phyloP scores from a whole-genome alignment of 345 rosid genomes.

The Hypericum androsaemum region DNA sequence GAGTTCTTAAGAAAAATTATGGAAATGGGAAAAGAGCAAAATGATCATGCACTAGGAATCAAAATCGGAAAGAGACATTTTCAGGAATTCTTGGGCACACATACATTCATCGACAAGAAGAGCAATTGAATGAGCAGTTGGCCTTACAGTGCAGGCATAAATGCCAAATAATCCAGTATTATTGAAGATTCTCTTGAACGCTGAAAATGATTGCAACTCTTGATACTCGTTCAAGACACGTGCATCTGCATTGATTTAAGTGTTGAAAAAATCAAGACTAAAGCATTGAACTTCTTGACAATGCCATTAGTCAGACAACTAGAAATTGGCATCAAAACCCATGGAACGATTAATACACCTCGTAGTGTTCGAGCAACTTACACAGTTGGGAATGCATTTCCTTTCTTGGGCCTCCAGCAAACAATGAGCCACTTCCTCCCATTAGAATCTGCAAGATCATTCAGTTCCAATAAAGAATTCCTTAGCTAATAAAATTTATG shows the following conservation, averaged over 20 bases:
- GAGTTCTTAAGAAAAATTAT: too few relatives aligned
- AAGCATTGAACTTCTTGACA: background rate
- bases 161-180: slow-evolving; percentile 66
- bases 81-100: too few relatives aligned
- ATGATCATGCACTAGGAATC: too few relatives aligned
- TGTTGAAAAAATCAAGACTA: background rate
- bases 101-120: background rate
- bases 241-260: slow-evolving; percentile 47
- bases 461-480: background rate
- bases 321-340: too few relatives aligned
- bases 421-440: slow-evolving; percentile 98
- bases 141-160: slow-evolving; percentile 62
- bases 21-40: too few relatives aligned
- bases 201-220: slow-evolving; percentile 65
- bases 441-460: slow-evolving; percentile 53
- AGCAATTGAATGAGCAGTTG: background rate
- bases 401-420: slow-evolving; percentile 96
- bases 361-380: slow-evolving; percentile 32
- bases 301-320: background rate
- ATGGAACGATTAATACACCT: too few relatives aligned
- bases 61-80: too few relatives aligned
- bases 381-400: slow-evolving; percentile 94
- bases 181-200: slow-evolving; percentile 81
- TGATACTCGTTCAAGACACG: slow-evolving; percentile 60
- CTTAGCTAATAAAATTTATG: too few relatives aligned